Conservation (phyloP, 495 filamentous ascomycete species). For the Trichoderma asperelloides region DNA sequence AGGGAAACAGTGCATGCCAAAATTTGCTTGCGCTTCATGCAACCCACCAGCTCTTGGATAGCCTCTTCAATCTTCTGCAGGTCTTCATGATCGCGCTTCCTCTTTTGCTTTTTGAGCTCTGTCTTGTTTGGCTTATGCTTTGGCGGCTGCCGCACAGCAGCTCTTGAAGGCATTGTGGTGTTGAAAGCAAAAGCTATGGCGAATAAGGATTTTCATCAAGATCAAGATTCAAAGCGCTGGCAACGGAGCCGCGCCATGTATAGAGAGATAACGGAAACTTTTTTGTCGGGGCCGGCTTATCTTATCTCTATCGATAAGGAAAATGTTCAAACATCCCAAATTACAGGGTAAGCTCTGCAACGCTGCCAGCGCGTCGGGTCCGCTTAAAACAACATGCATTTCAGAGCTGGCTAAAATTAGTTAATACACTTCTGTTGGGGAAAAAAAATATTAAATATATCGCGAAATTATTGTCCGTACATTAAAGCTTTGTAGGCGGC, state of each 20-base stretch:
- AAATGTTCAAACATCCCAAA: not conserved
- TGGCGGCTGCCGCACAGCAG: not conserved
- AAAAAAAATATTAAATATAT: too few relatives aligned
- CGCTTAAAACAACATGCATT: too few relatives aligned
- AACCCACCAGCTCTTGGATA: constrained; percentile 37
- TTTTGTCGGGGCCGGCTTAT: not conserved
- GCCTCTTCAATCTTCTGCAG: constrained; percentile 13
- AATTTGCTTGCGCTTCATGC: not conserved
- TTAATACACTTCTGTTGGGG: too few relatives aligned
- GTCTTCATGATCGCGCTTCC: constrained; percentile 30
- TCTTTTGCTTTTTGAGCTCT: constrained; percentile 48
- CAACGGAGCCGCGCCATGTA: not conserved
- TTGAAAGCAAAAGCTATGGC: not conserved
- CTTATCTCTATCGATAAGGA: not conserved
- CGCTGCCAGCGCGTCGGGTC: too few relatives aligned
- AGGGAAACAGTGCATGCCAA: not conserved
- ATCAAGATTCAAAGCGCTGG: not conserved
- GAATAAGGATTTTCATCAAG: not conserved
- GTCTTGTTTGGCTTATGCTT: constrained; percentile 57
- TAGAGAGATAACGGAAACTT: not conserved
- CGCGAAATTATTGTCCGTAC: too few relatives aligned
- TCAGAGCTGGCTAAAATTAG: too few relatives aligned
- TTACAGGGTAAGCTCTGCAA: not conserved
- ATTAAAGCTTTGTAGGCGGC: too few relatives aligned
- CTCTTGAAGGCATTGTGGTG: not conserved